These are phyloP conservation scores for Centrapalus pauciflorus DNA, from an alignment of 129 eudicot genomes.

Conservation along the genomic window DNA sequence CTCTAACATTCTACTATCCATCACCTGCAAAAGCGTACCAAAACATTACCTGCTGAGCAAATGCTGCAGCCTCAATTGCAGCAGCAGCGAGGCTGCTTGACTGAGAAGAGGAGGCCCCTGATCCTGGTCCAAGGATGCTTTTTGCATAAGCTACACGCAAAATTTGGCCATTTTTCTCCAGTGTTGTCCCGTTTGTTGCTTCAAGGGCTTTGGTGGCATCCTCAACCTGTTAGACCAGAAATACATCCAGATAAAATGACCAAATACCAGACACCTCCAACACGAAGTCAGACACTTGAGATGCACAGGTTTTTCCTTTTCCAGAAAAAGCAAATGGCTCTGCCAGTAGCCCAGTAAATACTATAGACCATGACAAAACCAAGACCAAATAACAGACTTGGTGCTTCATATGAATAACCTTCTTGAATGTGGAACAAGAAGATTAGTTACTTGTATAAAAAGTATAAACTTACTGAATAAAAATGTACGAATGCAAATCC, in stretches of 20 bases:
- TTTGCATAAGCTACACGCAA: conserved; percentile 97
- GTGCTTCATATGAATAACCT: background rate
- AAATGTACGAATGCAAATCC: conserved; percentile 98
- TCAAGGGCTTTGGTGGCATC: conserved; percentile 96
- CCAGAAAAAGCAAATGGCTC: no score
- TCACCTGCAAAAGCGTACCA: background rate
- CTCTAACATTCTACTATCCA: no score
- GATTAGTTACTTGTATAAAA: background rate
- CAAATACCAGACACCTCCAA: background rate
- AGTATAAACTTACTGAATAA: conserved; percentile 63
- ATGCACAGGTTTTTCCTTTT: no score
- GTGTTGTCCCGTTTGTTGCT: conserved; percentile 82
- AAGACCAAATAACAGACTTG: no score
- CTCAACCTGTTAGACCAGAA: conserved; percentile 53
- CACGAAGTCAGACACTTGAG: background rate
- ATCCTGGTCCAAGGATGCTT: conserved; percentile 85
- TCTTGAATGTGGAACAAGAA: background rate
- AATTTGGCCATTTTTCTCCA: conserved; percentile 93
- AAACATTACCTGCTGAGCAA: conserved; percentile 80
- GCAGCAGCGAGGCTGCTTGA: conserved; percentile 99
- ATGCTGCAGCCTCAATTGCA: conserved; percentile 97
- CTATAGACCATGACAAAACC: no score
- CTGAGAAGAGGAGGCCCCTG: conserved; percentile 66
- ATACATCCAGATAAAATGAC: background rate
- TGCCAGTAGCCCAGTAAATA: no score